Conservation (phyloP, 1,139 yeast species). For the Lodderomyces orthopsilosis region DNA sequence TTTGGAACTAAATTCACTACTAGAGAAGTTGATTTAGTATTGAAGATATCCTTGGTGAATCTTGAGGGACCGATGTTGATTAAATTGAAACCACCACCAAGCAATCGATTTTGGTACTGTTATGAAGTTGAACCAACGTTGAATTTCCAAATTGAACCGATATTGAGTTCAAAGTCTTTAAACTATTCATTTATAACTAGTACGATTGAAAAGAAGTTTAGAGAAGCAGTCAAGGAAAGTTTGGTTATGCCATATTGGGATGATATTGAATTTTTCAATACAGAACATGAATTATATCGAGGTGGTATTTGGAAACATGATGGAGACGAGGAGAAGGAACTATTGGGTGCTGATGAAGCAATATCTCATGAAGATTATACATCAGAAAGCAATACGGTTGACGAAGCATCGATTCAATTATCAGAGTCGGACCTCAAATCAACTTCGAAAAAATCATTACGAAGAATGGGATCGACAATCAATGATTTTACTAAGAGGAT, state of each 20-base stretch:
- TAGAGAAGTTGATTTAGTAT: constrained; percentile 70
- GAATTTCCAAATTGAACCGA: constrained; percentile 78
- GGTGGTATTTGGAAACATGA: constrained; percentile 85
- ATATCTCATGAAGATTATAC: not conserved
- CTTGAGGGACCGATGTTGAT: constrained; percentile 73
- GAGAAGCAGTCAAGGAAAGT: constrained; percentile 76
- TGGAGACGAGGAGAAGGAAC: constrained; percentile 3
- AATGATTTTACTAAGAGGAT: constrained; percentile 36
- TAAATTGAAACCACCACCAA: constrained; percentile 82
- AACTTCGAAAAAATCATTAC: constrained; percentile 2
- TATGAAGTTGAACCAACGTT: constrained; percentile 78
- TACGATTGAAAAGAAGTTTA: constrained; percentile 72
- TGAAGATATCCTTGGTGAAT: constrained; percentile 67
- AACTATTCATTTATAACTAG: constrained; percentile 77
- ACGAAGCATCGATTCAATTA: constrained; percentile 1
- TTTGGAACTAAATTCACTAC: constrained; percentile 76
- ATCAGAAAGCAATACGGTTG: not conserved
- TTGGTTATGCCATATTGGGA: constrained; percentile 87
- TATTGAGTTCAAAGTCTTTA: constrained; percentile 79
- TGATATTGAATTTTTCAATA: constrained; percentile 70
- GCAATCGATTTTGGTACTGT: constrained; percentile 86
- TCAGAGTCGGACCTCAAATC: constrained; percentile 7
- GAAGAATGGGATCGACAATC: constrained; percentile 24
- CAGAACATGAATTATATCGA: constrained; percentile 66
- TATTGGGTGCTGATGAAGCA: not conserved